Percentiles rank a stretch among this genome's conserved stretches.
Evolutionary conservation across 2,329 filamentous ascomycete species (phyloP).

Genomic region (Aspergillus flavus): DNA sequence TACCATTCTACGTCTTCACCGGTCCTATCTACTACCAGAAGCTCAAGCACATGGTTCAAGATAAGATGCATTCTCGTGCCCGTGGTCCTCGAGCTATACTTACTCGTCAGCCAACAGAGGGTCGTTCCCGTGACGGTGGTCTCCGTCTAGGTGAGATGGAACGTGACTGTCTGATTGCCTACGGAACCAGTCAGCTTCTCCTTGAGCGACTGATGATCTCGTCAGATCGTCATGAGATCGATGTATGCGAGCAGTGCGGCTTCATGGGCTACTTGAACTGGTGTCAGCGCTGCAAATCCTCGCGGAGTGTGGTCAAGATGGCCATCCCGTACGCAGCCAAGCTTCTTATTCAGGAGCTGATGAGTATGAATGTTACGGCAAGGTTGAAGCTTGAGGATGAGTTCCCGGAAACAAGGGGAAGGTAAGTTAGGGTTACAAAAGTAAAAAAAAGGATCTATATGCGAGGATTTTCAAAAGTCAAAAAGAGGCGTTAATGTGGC

Average conservation of each 20-base stretch:
- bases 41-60: constrained; percentile 99
- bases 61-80: constrained; percentile 97
- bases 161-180: constrained; percentile 95
- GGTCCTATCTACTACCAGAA: constrained; percentile 99
- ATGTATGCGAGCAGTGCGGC: constrained; percentile 91
- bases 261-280: constrained; percentile 95
- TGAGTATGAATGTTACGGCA: constrained; percentile 99
- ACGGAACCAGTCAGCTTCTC: constrained; percentile 88
- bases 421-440: constrained; percentile 21
- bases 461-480: background rate
- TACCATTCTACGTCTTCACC: constrained; percentile 97
- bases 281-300: constrained; percentile 90
- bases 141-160: constrained; percentile 97
- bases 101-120: constrained; percentile 94
- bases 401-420: constrained; percentile 64
- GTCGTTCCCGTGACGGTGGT: constrained; percentile 88
- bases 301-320: constrained; percentile 83
- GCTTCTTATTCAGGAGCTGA: constrained; percentile 89
- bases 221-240: constrained; percentile 85
- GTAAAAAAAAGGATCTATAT: background rate
- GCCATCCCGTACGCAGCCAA: constrained; percentile 98
- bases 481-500: constrained; percentile 7
- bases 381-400: constrained; percentile 89
- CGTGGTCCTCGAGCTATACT: constrained; percentile 88
- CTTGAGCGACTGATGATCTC: constrained; percentile 93